phyloP scores from a whole-genome alignment of 179 eudicot genomes.

The Beta corolliflora region DNA sequence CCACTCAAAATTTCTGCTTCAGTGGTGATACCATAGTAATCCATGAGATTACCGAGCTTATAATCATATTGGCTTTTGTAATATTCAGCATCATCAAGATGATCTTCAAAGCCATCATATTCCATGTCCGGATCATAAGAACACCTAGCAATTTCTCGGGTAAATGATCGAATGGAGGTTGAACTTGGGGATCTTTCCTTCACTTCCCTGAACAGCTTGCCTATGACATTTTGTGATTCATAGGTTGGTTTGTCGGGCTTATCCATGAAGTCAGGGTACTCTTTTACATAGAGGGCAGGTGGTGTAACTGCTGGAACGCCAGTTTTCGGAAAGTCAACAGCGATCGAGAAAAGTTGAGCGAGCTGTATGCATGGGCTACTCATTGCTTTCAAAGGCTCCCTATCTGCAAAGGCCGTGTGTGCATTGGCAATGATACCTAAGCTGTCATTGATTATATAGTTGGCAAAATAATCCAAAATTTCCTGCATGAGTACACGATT shows the following conservation, averaged over 20 bases:
- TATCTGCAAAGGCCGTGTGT: constrained; percentile 81
- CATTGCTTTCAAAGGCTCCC: constrained; percentile 51
- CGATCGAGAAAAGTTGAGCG: constrained; percentile 70
- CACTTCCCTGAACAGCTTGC: constrained; percentile 79
- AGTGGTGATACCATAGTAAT: constrained; percentile 79
- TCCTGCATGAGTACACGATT: constrained; percentile 46
- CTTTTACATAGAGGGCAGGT: constrained; percentile 56
- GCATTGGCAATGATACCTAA: constrained; percentile 89
- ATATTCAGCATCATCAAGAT: constrained; percentile 63
- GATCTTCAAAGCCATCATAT: constrained; percentile 64
- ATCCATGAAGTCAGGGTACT: constrained; percentile 91
- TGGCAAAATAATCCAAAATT: constrained; percentile 74
- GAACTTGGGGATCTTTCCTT: constrained; percentile 58
- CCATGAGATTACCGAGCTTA: constrained; percentile 82
- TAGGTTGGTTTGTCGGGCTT: constrained; percentile 80
- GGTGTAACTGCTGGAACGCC: constrained; percentile 92
- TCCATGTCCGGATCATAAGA: constrained; percentile 79
- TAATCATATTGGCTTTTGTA: constrained; percentile 72
- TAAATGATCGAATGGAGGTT: constrained; percentile 42
- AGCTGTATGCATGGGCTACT: constrained; percentile 66
- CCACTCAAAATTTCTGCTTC: constrained; percentile 89
- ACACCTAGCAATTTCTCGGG: constrained; percentile 53
- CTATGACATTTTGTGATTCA: constrained; percentile 58
- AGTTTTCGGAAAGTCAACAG: constrained; percentile 96
- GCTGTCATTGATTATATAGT: constrained; percentile 88